Evolutionary conservation across 306 rosid genomes (phyloP), one percentile per base, ranked within the genome.

Genomic region (Corylus americana): DNA sequence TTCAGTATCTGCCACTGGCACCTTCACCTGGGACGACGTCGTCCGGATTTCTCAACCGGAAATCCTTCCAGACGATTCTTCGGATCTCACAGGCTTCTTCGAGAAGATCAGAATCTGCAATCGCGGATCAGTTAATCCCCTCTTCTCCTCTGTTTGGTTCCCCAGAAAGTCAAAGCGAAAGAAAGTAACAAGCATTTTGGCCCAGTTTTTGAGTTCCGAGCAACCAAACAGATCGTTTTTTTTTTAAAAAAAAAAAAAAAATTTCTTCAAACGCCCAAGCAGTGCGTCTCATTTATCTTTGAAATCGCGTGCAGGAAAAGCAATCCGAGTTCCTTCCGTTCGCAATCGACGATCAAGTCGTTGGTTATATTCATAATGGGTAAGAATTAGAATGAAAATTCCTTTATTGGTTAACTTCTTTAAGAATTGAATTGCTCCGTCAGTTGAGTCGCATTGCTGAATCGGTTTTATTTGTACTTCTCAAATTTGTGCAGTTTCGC

Each of bases 291-390:
- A 74, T 75, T 82, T 25, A 55, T 81, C 49, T 74, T 70, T 83
- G 82, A 39, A 55, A 71, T 44, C 73, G 49, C 50, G 83, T 73
- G 72, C 86, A 94, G 98, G 97, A 87, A 27, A 77, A 57, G 84
- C 89, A 90, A 84, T 79, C 89, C 16, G 95, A 90, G 81, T 92
- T 92, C 82, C 79, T 88, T 73, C 92, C 95, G 7, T 92, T 94
- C 81, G 84, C 91, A 31, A 75, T 92, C 59, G 91, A 94, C 82
- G 86, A 75, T 18, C 87, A 79, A 76, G 75, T 85, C 63, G 89
- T 91, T 63, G 98, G 98, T 54, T 91, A 87, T 84, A 75, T 94
- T 85, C 98, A 94, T 82, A 88, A 73, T 2, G 84, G 86, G 98
- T 94, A 83, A 77, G 80, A 4, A 59, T 68, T 57, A n/a, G 70